Percentiles rank a stretch among this genome's conserved stretches.
phyloP scores from a whole-genome alignment of 495 filamentous ascomycete species.

The Massariosphaeria phaeospora region DNA sequence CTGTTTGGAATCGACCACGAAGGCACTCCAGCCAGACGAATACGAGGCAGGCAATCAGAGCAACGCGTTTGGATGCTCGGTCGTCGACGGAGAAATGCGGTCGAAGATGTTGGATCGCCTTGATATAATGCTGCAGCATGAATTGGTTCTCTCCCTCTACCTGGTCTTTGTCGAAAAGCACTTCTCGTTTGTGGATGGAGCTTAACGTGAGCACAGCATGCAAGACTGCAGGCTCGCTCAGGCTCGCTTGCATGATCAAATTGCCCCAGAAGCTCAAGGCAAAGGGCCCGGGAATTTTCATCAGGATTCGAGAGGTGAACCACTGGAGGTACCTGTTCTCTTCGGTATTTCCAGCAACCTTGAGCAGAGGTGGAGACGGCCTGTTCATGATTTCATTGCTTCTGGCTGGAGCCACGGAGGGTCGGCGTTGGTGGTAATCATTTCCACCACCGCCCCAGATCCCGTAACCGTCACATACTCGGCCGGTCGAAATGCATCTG shows the following conservation, averaged over 20 bases:
- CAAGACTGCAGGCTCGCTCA: conserved; percentile 47
- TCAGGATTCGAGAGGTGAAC: conserved; percentile 43
- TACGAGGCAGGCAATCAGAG: conserved; percentile 53
- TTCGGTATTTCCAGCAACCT: conserved; percentile 38
- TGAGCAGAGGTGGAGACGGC: too few species aligned
- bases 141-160: conserved; percentile 38
- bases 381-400: too few species aligned
- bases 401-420: conserved; percentile 56
- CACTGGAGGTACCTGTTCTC: conserved; percentile 38
- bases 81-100: conserved; percentile 28
- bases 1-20: conserved; percentile 44
- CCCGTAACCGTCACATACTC: conserved; percentile 35
- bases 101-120: conserved; percentile 45
- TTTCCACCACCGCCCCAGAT: conserved; percentile 55
- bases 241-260: conserved; percentile 45
- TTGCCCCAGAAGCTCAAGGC: conserved; percentile 47
- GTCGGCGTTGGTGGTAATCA: conserved; percentile 48
- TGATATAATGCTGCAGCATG: conserved; percentile 46
- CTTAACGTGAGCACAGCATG: conserved; percentile 50
- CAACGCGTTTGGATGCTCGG: conserved; percentile 33
- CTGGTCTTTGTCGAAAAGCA: neutral
- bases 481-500: neutral
- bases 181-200: conserved; percentile 40
- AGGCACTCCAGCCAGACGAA: conserved; percentile 56
- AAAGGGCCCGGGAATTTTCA: conserved; percentile 47